Evolutionary conservation across 306 rosid genomes (phyloP).

Genomic region (Canavalia gladiata): DNA sequence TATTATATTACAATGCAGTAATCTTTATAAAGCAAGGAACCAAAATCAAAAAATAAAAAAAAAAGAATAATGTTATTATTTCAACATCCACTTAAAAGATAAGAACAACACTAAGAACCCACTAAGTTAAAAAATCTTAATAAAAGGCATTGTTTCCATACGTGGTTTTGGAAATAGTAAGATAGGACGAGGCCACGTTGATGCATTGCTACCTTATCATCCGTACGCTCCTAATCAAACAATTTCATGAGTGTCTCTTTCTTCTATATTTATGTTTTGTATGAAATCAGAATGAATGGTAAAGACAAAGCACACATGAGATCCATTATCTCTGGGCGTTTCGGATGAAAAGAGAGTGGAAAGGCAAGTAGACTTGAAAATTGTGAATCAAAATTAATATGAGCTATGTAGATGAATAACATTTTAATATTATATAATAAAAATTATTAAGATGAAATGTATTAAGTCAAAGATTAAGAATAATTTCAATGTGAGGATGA

Average conservation of each 20-base stretch:
- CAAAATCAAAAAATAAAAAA: background rate
- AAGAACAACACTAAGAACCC: constrained; percentile 41
- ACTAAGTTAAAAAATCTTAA: constrained; percentile 15
- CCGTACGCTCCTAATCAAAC: background rate
- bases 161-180: constrained; percentile 23
- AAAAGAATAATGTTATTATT: background rate
- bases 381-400: too few species aligned
- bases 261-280: background rate
- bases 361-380: too few species aligned
- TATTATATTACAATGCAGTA: background rate
- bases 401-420: too few species aligned
- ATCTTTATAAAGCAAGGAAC: background rate
- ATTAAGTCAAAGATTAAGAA: too few species aligned
- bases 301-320: constrained; percentile 1
- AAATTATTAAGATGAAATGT: too few species aligned
- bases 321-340: constrained; percentile 10
- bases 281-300: background rate
- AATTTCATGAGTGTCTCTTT: background rate
- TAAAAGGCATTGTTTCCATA: background rate
- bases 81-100: constrained; percentile 38
- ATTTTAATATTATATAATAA: too few species aligned
- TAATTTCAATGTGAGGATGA: too few species aligned
- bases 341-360: too few species aligned
- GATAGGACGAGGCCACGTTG: background rate
- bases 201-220: background rate